Evolutionary conservation across 192 early-diverging fungal genomes (phyloP).

Genomic region (Coemansia umbellata): DNA sequence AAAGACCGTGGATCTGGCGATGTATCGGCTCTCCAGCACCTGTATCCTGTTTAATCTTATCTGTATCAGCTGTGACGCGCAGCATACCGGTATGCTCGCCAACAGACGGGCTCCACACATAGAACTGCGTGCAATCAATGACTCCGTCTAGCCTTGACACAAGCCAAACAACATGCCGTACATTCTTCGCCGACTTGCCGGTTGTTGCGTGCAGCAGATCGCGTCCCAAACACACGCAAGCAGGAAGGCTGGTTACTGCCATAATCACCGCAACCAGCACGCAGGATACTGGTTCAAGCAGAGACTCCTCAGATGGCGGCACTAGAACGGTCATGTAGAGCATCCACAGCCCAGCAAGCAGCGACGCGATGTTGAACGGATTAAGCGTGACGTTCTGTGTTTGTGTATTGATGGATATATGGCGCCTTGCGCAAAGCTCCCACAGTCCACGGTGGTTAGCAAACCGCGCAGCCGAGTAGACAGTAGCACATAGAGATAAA

Average conservation of each 20-base stretch:
- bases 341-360: conserved; percentile 32
- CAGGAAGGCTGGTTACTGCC: conserved; percentile 23
- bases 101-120: conserved; percentile 24
- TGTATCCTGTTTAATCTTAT: background rate
- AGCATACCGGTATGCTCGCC: conserved; percentile 8
- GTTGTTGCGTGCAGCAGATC: conserved; percentile 19
- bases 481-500: conserved; percentile 9
- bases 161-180: conserved; percentile 8
- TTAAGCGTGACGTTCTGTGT: conserved; percentile 30
- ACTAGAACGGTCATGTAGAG: conserved; percentile 10
- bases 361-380: conserved; percentile 31
- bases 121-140: conserved; percentile 9
- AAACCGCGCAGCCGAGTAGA: conserved; percentile 21
- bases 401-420: background rate
- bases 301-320: conserved; percentile 18
- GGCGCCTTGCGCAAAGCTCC: conserved; percentile 13
- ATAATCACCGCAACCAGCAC: conserved; percentile 20
- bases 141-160: conserved; percentile 25
- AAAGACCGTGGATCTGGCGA: conserved; percentile 14
- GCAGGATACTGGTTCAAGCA: conserved; percentile 37
- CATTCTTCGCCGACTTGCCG: background rate
- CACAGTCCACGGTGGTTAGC: conserved; percentile 33
- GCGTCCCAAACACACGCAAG: conserved; percentile 26
- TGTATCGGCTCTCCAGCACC: background rate
- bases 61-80: conserved; percentile 12